These are phyloP conservation scores for Cucurbita ficifolia DNA, from an alignment of 306 rosid species.

Conservation along the genomic window DNA sequence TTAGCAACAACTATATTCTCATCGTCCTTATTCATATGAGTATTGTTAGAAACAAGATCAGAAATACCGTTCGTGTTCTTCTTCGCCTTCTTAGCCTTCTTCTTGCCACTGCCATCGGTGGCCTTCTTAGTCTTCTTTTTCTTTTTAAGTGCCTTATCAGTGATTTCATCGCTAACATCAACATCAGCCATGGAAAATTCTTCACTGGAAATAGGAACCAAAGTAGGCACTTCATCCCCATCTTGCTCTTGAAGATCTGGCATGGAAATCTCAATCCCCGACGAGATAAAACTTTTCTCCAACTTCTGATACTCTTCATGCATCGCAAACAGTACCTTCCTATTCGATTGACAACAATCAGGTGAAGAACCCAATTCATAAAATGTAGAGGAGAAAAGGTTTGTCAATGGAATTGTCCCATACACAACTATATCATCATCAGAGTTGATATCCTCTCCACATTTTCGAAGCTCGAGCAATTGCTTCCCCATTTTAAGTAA, in stretches of 20 bases:
- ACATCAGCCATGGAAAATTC: slow-evolving; percentile 16
- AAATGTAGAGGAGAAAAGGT: slow-evolving; percentile 45
- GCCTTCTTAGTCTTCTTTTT: background rate
- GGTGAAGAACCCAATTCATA: slow-evolving; percentile 64
- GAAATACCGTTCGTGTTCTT: slow-evolving; percentile 12
- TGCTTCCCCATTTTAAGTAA: slow-evolving; percentile 40
- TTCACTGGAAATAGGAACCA: slow-evolving; percentile 35
- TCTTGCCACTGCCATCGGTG: slow-evolving; percentile 1
- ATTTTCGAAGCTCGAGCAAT: slow-evolving; percentile 43
- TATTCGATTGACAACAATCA: slow-evolving; percentile 69
- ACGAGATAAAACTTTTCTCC: slow-evolving; percentile 50
- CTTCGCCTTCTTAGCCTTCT: slow-evolving; percentile 20
- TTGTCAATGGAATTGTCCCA: slow-evolving; percentile 39
- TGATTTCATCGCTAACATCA: slow-evolving; percentile 8
- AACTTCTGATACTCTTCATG: slow-evolving; percentile 59
- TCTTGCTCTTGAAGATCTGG: slow-evolving; percentile 29
- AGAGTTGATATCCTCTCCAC: slow-evolving; percentile 33
- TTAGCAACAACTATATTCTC: slow-evolving; percentile 18
- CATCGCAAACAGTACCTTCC: slow-evolving; percentile 51
- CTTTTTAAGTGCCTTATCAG: slow-evolving; percentile 30
- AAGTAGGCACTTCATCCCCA: slow-evolving; percentile 42
- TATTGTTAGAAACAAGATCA: slow-evolving; percentile 7
- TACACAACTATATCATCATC: slow-evolving; percentile 21
- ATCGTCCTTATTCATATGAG: slow-evolving; percentile 18
- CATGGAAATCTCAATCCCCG: slow-evolving; percentile 32